Evolutionary conservation across 257 asterid species (phyloP).

Genomic region (Solanum chaucha): DNA sequence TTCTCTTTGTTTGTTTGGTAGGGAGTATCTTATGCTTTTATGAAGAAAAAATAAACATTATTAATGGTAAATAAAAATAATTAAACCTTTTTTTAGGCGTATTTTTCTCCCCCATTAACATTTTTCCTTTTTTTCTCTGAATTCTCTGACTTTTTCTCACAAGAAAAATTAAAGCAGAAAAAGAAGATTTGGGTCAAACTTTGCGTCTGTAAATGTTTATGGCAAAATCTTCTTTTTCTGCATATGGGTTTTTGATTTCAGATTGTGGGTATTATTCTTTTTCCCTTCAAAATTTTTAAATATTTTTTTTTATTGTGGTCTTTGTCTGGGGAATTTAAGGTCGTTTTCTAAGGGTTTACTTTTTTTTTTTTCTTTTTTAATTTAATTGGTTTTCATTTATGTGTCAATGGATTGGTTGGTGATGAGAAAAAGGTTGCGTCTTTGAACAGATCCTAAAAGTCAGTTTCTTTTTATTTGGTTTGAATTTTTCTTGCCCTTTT

Average conservation of each 20-base stretch:
- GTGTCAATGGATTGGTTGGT: constrained; percentile 19
- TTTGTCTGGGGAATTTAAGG: constrained; percentile 7
- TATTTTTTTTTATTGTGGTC: not conserved
- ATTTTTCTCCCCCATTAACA: constrained; percentile 2
- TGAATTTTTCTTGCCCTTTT: constrained; percentile 1
- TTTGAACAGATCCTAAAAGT: constrained; percentile 26
- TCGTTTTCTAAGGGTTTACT: constrained; percentile 35
- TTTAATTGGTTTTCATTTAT: constrained; percentile 6
- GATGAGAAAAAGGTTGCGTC: constrained; percentile 18
- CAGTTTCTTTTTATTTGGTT: constrained; percentile 9
- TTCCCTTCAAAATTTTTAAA: not conserved
- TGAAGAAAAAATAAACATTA: not conserved
- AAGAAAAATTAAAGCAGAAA: constrained; percentile 19
- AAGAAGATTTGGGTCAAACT: constrained; percentile 18
- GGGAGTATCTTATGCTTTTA: not conserved
- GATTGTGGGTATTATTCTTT: constrained; percentile 6
- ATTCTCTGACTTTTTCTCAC: not conserved
- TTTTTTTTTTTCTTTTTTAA: not conserved
- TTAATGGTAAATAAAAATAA: not conserved
- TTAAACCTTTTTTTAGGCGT: not conserved
- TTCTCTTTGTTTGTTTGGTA: constrained; percentile 9
- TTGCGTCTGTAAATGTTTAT: constrained; percentile 6
- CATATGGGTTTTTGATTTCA: constrained; percentile 6
- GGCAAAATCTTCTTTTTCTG: not conserved
- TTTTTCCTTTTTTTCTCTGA: not conserved